Base-by-base conservation (phyloP, 495 filamentous ascomycete genomes). In the Talaromyces liani region DNA sequence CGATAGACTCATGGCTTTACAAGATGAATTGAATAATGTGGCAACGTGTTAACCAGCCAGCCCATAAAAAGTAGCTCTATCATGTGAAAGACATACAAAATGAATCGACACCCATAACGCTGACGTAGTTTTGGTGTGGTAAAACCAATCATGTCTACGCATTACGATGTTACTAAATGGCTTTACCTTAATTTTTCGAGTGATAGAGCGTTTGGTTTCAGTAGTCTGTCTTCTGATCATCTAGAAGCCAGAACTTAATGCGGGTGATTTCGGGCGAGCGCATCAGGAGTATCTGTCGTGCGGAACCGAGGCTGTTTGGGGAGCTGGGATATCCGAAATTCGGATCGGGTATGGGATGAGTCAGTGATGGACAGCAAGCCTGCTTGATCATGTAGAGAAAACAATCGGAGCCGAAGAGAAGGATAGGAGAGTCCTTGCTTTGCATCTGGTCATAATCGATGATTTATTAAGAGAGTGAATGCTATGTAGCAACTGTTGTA, bases 281-380 rank as follows among this genome's bases (percentile, higher is more conserved):
- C 25, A 14, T 49, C 24, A 25, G 34, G 20, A 29, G 29, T 16
- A 20, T 5, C 25, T 22, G 36, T 47, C 41, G 34, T 14, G 22
- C 14, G 39, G 45, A 62, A 49, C 60, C 60, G 60, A 62, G 60
- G 60, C 47, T 62, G 60, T 62, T 53, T 27, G n/a, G n/a, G 25
- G 33, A 25, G 39, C 27, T 47, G 12, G 53, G 27, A 56, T 56
- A 56, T 51, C 24, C 45, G 39, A 49, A 31, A 10, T 29, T 49
- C 60, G 39, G 60, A 53, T 27, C 22, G 41, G 60, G 20, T 8
- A 20, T 14, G 2, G 36, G 6, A 9, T 24, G 29, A 20, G 45
- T 20, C 45, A 49, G 36, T 41, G 36, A 16, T 41, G 36, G 10
- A 1, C 12, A 9, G 22, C 22, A 24, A 24, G 22, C 22, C 22